Evolutionary conservation across 1,139 yeast species (phyloP), one percentile per base, ranked within the genome.

Genomic region (Pneumocystis oryctolagi): DNA sequence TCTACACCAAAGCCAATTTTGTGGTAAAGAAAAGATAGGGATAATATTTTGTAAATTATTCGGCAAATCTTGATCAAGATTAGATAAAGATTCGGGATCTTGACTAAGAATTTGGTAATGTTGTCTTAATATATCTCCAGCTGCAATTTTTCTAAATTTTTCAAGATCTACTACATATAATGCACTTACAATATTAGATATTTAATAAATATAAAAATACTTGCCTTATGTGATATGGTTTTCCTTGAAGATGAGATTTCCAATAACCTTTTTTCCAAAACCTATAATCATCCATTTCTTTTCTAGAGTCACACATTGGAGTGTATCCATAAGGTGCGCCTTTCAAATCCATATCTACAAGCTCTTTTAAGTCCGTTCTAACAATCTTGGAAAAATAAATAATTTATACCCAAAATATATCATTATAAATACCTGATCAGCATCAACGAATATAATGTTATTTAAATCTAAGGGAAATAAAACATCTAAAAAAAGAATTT

Each of bases 211-310:
- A 16, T 34, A n/a, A 37, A 8, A 18, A 12, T n/a, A 14, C 14
- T 30, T 59, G 59, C 63, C 63, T 67, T 60, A 89, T 87, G 72
- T 89, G 96, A 71, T 92, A 92, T 14, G 74, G 73, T 66, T 80
- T 80, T 57, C 75, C 73, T 35, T 81, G 80, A 58, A 90, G 75
- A 35, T 81, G 80, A 3, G 78, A 78, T 64, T 82, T 75, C 98
- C 98, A 92, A 72, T 89, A 92, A 0, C 97, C 97, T 67, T 82
- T 82, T 70, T 89, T 85, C 98, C 98, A 92, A 75, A 92, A 92
- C 64, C 95, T 77, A 72, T 80, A 86, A 0, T 94, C 96, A 69
- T 85, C 90, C 84, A 85, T 87, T 68, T 87, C 95, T 37, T 75
- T 73, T 62, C 92, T 77, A 0, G 90, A 84, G 63, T 88, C 95